These are phyloP conservation scores for Thalassiosira profunda DNA, from an alignment of 108 stramenopile species.

Conservation along the genomic window DNA sequence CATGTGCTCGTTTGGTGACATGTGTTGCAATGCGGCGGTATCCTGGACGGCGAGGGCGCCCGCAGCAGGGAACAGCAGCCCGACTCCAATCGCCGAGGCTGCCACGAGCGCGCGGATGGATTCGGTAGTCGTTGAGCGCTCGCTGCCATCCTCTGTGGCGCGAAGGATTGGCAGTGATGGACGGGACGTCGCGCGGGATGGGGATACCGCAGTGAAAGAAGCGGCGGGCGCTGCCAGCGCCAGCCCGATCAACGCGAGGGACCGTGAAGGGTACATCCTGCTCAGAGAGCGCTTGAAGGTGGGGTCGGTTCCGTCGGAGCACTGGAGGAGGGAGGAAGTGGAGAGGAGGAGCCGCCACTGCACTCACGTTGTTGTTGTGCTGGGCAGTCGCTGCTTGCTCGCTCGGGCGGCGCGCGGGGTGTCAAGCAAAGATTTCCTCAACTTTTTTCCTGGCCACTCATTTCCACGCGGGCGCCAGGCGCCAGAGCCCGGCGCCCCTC, in stretches of 20 bases:
- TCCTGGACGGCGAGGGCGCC: slow-evolving; percentile 28
- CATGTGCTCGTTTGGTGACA: slow-evolving; percentile 11
- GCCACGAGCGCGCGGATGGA: slow-evolving; percentile 23
- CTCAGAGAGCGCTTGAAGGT: no score
- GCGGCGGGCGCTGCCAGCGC: slow-evolving; percentile 1
- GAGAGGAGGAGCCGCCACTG: no score
- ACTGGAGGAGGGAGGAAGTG: no score
- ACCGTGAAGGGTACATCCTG: neutral
- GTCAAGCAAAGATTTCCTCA: no score
- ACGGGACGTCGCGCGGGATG: neutral
- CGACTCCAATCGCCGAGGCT: slow-evolving; percentile 15
- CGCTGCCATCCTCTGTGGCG: neutral
- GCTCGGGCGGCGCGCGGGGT: no score
- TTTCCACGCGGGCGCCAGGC: no score
- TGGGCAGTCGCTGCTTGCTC: no score
- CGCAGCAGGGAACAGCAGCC: slow-evolving; percentile 21
- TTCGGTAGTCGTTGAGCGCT: neutral
- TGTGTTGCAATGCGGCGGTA: neutral
- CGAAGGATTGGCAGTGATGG: neutral
- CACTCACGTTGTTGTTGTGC: no score
- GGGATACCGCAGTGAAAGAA: neutral
- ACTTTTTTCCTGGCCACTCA: no score
- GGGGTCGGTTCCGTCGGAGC: no score
- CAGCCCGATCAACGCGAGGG: slow-evolving; percentile 1
- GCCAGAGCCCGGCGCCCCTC: no score